Conservation (phyloP, 2,329 filamentous ascomycete species). For the Aspergillus hortae region DNA sequence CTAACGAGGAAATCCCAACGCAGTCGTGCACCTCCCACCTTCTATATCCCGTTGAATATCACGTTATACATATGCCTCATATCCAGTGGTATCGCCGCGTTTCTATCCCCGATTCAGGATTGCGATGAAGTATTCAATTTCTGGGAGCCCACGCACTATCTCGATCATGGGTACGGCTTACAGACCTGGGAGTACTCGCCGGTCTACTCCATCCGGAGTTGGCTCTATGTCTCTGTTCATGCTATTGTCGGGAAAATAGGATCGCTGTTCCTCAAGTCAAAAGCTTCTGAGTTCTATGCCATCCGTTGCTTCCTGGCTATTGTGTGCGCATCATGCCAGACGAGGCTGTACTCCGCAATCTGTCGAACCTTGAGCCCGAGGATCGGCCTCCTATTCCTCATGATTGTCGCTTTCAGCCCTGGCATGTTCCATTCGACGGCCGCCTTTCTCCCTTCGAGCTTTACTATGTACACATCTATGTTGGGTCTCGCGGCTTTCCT, state of each 20-base stretch:
- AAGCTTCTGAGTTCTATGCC: conserved; percentile 74
- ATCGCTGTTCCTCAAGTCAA: conserved; percentile 51
- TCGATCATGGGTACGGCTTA: conserved; percentile 85
- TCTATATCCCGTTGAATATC: conserved; percentile 66
- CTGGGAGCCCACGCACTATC: conserved; percentile 95
- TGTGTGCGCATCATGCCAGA: conserved; percentile 76
- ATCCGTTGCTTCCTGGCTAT: conserved; percentile 73
- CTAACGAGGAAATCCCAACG: background rate
- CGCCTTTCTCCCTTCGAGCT: conserved; percentile 86
- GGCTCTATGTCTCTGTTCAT: conserved; percentile 83
- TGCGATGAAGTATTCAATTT: conserved; percentile 99
- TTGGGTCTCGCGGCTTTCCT: conserved; percentile 85
- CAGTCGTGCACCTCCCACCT: conserved; percentile 43
- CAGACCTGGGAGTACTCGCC: conserved; percentile 99
- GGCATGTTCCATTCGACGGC: conserved; percentile 92
- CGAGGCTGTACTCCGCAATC: conserved; percentile 73
- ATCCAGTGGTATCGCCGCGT: conserved; percentile 70
- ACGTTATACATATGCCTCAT: conserved; percentile 78
- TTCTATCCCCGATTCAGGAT: conserved; percentile 89
- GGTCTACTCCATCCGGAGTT: conserved; percentile 89
- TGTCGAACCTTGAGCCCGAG: conserved; percentile 73
- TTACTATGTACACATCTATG: conserved; percentile 92
- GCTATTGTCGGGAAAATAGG: conserved; percentile 66
- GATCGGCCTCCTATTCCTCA: conserved; percentile 79
- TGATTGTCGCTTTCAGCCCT: conserved; percentile 72